Base-by-base conservation (phyloP, 768 basidiomycete species). In the Suillus ampliporus region DNA sequence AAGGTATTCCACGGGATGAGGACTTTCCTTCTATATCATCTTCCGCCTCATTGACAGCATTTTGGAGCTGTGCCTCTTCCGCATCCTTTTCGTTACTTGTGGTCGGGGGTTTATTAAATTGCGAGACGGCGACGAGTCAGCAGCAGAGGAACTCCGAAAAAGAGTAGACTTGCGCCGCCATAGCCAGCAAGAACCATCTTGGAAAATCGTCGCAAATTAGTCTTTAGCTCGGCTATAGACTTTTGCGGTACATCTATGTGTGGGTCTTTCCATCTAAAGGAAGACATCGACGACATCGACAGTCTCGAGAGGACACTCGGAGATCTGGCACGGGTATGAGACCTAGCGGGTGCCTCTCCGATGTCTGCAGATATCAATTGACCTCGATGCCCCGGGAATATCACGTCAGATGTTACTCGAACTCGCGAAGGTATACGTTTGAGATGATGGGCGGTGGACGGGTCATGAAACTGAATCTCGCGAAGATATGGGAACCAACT, bases 111-210 rank as follows among this genome's bases (percentile, higher is more conserved):
- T 70, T n/a, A n/a, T 64, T 53, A 63, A 61, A 51, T 64, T 66
- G 23, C 71, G 62, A 1, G 76, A 64, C 5, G 75, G 65, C 57
- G 71, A 67, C 31, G 15, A 50, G 75, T 59, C 44, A 75, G 62
- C 19, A 68, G 64, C 10, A 77, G 75, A 1, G 84, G 78, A 9
- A 92, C 82, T 8, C 92, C 92, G 65, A 94, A 94, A 76, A 95
- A 94, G 40, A 93, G 75, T 34, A 94, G 80, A 52, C 86, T 88
- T 1, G 92, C 88, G 2, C 93, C 93, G 15, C 92, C 93, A 67
- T 95, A 94, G 3, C 92, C 91, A 1, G 91, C 92, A 8, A 95
- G 79, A 2, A 91, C 90, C 78, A 95, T 86, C 73, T 93, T 92
- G 15, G 91, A 92, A 43, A 92, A 80, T 13, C 93, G 83, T 28